Evolutionary conservation across 129 eudicot genomes (phyloP).

Genomic region (Heracleum sosnowskyi): DNA sequence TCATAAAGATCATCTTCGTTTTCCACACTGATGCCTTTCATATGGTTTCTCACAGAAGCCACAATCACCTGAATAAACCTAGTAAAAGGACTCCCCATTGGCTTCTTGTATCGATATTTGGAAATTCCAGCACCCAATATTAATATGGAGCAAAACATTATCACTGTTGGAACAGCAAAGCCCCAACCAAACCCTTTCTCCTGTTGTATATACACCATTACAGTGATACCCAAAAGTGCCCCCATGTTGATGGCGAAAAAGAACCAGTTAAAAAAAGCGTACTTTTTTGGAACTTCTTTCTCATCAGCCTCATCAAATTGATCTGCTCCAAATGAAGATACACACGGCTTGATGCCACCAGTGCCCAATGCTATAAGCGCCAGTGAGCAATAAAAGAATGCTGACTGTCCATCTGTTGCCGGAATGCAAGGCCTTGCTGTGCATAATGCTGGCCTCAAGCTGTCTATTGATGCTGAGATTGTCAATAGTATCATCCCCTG

Average conservation of each 20-base stretch:
- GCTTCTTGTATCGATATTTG: conserved; percentile 67
- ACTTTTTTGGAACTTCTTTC: conserved; percentile 47
- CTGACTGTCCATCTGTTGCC: conserved; percentile 42
- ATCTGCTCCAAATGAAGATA: conserved; percentile 89
- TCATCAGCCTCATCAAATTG: conserved; percentile 66
- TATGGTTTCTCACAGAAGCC: conserved; percentile 55
- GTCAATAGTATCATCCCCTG: conserved; percentile 87
- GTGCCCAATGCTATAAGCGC: conserved; percentile 88
- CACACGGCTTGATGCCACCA: conserved; percentile 94
- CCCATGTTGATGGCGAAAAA: conserved; percentile 88
- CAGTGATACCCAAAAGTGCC: conserved; percentile 63
- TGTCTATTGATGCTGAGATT: conserved; percentile 50
- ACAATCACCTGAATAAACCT: conserved; percentile 72
- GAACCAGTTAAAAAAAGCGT: conserved; percentile 78
- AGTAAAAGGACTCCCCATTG: conserved; percentile 80
- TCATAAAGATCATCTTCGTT: conserved; percentile 37
- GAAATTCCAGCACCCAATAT: conserved; percentile 43
- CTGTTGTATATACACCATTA: conserved; percentile 58
- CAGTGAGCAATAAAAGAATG: conserved; percentile 56
- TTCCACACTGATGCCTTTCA: conserved; percentile 31
- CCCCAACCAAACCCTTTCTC: conserved; percentile 75
- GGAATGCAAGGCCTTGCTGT: conserved; percentile 48
- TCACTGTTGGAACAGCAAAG: conserved; percentile 53
- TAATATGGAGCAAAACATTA: conserved; percentile 40
- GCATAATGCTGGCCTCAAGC: conserved; percentile 65